Conservation (phyloP, 768 basidiomycete genomes). For the Boletus subcaerulescens region DNA sequence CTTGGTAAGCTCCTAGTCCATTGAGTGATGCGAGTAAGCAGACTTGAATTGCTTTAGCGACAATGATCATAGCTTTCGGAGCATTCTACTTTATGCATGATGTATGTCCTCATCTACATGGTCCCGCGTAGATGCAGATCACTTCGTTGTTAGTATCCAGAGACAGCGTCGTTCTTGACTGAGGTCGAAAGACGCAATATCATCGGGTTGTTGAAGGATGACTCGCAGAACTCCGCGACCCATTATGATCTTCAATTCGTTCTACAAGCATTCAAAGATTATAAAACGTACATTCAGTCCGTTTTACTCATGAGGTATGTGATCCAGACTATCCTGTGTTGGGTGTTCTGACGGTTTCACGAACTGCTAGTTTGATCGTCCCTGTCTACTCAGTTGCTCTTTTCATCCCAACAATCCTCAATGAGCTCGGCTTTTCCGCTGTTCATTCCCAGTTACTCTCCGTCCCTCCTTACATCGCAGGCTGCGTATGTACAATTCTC, state of each 20-base stretch:
- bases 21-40: background rate
- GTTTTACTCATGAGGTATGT: too few relatives aligned
- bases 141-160: background rate
- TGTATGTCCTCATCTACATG: background rate
- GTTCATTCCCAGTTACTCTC: too few relatives aligned
- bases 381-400: too few relatives aligned
- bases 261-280: background rate
- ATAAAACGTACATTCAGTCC: too few relatives aligned
- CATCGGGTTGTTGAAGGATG: background rate
- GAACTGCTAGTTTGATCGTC: too few relatives aligned
- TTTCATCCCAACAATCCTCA: too few relatives aligned
- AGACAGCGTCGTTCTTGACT: background rate
- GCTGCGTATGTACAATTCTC: too few relatives aligned
- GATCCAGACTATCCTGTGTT: too few relatives aligned
- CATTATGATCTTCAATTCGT: background rate
- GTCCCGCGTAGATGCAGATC: background rate
- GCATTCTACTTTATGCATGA: background rate
- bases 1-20: conserved; percentile 13
- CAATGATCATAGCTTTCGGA: background rate
- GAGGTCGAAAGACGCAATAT: background rate
- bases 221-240: background rate
- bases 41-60: background rate
- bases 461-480: too few relatives aligned
- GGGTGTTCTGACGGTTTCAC: too few relatives aligned
- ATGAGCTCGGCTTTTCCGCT: too few relatives aligned